A percentile compares a stretch with the other conserved stretches of the same genome.
Evolutionary conservation across 495 filamentous ascomycete species (phyloP).

Genomic region (Neurospora sp.): DNA sequence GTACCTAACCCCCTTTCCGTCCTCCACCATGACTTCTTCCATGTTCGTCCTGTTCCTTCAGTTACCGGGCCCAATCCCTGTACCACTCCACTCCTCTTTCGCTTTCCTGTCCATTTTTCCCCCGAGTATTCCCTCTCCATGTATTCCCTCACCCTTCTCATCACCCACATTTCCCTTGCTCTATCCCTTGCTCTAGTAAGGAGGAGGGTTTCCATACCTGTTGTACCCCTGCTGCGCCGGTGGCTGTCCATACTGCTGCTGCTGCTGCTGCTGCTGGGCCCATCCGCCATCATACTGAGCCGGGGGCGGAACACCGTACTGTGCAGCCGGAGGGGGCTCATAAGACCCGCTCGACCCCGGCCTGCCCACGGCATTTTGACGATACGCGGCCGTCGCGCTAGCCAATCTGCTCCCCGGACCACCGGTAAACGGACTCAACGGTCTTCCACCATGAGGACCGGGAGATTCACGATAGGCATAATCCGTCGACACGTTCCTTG

Average conservation of each 20-base stretch:
- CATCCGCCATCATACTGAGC: slow-evolving; percentile 5
- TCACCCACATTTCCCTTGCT: background rate
- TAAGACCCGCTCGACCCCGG: slow-evolving; percentile 35
- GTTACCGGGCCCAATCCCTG: background rate
- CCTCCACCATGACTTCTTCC: background rate
- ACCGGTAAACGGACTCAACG: slow-evolving; percentile 27
- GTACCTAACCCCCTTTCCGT: background rate
- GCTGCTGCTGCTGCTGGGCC: background rate
- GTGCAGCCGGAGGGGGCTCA: slow-evolving; percentile 30
- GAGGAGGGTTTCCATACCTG: background rate
- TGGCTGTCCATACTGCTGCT: background rate
- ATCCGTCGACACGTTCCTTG: background rate
- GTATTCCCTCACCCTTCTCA: too few relatives aligned
- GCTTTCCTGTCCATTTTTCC: background rate
- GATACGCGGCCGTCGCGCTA: slow-evolving; percentile 22
- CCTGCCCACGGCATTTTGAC: slow-evolving; percentile 2
- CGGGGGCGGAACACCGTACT: slow-evolving; percentile 10
- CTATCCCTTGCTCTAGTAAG: background rate
- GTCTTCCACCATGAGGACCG: slow-evolving; percentile 15
- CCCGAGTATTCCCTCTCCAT: background rate
- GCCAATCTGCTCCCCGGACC: background rate
- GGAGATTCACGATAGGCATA: slow-evolving; percentile 25
- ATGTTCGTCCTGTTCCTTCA: background rate
- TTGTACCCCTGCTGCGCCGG: background rate
- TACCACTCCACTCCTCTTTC: background rate